Evolutionary conservation across 805 yeast species (phyloP).

Genomic region (Candida nitratophila): DNA sequence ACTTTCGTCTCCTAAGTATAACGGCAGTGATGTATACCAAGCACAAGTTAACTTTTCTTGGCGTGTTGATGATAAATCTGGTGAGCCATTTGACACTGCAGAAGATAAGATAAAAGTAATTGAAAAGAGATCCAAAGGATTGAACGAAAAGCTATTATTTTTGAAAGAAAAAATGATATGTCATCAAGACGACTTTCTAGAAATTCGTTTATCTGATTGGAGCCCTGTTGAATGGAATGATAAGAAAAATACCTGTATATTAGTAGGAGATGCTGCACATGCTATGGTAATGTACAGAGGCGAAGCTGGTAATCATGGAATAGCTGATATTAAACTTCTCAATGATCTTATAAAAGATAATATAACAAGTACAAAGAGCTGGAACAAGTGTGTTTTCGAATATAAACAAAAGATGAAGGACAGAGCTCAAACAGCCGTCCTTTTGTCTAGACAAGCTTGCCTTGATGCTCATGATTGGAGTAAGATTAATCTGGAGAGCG

Average conservation of each 20-base stretch:
- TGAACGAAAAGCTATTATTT: constrained; percentile 4
- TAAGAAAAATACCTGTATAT: constrained; percentile 16
- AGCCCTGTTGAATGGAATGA: constrained; percentile 10
- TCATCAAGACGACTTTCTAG: constrained; percentile 4
- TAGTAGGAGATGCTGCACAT: constrained; percentile 30
- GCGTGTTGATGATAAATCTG: constrained; percentile 6
- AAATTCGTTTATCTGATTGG: constrained; percentile 12
- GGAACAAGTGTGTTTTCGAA: constrained; percentile 3
- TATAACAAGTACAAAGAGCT: neutral
- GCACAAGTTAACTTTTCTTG: constrained; percentile 16
- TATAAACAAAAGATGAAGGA: constrained; percentile 7
- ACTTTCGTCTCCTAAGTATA: constrained; percentile 10
- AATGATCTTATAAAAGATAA: constrained; percentile 5
- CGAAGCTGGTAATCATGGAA: constrained; percentile 15
- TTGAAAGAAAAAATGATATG: constrained; percentile 6
- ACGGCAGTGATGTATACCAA: constrained; percentile 5
- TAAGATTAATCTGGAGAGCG: constrained; percentile 8
- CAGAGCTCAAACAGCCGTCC: constrained; percentile 14
- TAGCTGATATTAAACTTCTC: constrained; percentile 12
- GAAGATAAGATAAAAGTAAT: constrained; percentile 6
- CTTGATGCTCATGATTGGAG: constrained; percentile 21
- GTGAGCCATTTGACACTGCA: constrained; percentile 4
- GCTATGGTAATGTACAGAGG: constrained; percentile 24
- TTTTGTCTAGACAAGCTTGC: constrained; percentile 21
- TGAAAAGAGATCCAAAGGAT: constrained; percentile 5